phyloP scores from a whole-genome alignment of 331 rosid genomes.

The Quercus tomentella region DNA sequence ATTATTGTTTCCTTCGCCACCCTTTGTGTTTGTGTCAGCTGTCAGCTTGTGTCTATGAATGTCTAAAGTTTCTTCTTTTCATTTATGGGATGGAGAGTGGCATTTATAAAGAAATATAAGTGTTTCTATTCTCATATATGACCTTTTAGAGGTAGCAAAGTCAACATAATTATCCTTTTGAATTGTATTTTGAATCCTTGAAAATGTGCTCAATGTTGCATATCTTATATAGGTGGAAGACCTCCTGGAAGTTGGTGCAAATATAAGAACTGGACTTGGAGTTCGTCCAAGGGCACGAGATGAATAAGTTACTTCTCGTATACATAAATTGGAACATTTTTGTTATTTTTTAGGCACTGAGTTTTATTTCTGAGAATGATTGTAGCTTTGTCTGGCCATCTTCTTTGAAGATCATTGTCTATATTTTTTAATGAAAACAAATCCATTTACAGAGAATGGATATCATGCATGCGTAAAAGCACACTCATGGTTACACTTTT shows the following conservation, averaged over 20 bases:
- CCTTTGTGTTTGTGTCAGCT: too few species aligned
- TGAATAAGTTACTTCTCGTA: neutral
- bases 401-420: neutral
- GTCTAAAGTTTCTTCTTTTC: too few species aligned
- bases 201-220: neutral
- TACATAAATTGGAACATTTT: neutral
- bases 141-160: too few species aligned
- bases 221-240: conserved; percentile 61
- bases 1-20: too few species aligned
- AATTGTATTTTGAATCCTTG: neutral
- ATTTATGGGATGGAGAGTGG: too few species aligned
- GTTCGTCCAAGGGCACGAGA: conserved; percentile 42
- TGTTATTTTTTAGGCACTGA: neutral
- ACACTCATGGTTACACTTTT: too few species aligned
- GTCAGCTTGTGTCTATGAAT: too few species aligned
- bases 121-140: too few species aligned
- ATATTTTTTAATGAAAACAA: neutral
- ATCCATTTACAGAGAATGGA: neutral
- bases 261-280: conserved; percentile 62
- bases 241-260: conserved; percentile 58
- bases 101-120: too few species aligned
- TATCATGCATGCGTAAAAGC: neutral
- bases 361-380: neutral
- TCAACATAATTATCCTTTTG: too few species aligned
- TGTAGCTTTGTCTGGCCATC: neutral